Conservation (phyloP, 495 filamentous ascomycete genomes). For the Achaetomiella virescens region DNA sequence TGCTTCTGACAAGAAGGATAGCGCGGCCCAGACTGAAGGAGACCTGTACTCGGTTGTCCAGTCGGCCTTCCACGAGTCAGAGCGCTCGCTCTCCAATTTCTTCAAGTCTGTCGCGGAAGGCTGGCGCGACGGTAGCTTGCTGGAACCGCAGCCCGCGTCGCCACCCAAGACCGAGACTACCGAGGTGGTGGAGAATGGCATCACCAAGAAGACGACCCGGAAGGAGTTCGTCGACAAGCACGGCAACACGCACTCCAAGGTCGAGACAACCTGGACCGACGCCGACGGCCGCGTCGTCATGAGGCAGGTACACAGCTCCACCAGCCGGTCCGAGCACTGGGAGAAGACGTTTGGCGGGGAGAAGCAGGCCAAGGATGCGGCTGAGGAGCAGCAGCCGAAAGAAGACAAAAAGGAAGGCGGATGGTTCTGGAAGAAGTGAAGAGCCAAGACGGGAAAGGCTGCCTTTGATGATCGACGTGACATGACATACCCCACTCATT, state of each 20-base stretch:
- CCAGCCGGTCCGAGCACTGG: background rate
- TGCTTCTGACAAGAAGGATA: background rate
- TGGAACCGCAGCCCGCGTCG: conserved; percentile 4
- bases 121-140: background rate
- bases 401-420: conserved; percentile 3
- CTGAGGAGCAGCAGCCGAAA: background rate
- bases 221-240: conserved; percentile 15
- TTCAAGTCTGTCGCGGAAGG: conserved; percentile 13
- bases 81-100: conserved; percentile 19
- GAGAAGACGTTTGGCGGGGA: background rate
- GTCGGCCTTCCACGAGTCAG: conserved; percentile 17
- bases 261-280: conserved; percentile 12
- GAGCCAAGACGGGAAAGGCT: background rate
- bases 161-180: conserved; percentile 5
- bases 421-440: conserved; percentile 24
- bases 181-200: conserved; percentile 5
- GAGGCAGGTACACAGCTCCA: conserved; percentile 1
- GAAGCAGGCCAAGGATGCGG: background rate
- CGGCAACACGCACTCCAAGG: conserved; percentile 19
- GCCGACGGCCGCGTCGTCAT: conserved; percentile 6
- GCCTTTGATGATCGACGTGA: background rate
- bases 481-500: background rate
- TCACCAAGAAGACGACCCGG: conserved; percentile 13
- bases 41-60: conserved; percentile 14
- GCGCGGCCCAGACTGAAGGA: conserved; percentile 10